Percentiles rank a stretch among this genome's conserved stretches.
These are phyloP conservation scores for Tolypocladium ovalisporum DNA, from an alignment of 2,329 filamentous ascomycete genomes.

Conservation along the genomic window DNA sequence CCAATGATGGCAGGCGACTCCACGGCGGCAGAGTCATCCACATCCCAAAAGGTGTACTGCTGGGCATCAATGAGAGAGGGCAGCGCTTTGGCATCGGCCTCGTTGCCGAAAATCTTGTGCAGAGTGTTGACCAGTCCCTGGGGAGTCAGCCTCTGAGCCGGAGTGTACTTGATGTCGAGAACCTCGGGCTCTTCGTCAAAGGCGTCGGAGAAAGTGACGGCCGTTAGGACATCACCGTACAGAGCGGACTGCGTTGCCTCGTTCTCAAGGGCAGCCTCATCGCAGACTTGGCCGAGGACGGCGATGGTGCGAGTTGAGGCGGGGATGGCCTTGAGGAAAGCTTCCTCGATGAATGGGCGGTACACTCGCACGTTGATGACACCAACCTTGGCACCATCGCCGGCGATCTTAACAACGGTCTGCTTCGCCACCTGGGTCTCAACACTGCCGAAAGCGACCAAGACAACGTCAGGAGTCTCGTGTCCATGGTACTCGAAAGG, in stretches of 20 bases:
- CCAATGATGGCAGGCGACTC: constrained; percentile 52
- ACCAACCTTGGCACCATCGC: constrained; percentile 67
- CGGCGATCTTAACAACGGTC: constrained; percentile 61
- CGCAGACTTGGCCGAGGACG: constrained; percentile 80
- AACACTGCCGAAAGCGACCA: constrained; percentile 87
- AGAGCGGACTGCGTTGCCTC: constrained; percentile 70
- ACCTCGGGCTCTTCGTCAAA: constrained; percentile 54
- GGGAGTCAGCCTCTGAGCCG: constrained; percentile 47
- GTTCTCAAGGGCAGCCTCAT: constrained; percentile 63
- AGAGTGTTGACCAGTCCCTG: constrained; percentile 40
- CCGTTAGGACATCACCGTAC: constrained; percentile 82
- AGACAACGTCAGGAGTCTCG: constrained; percentile 62
- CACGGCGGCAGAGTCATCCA: constrained; percentile 61
- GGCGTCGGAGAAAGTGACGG: constrained; percentile 67
- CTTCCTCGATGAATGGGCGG: constrained; percentile 89
- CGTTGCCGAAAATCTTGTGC: constrained; percentile 40
- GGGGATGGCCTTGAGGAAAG: constrained; percentile 75
- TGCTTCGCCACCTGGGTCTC: constrained; percentile 81
- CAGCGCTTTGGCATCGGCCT: constrained; percentile 33
- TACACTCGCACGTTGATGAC: constrained; percentile 89
- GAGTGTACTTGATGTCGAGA: constrained; percentile 82
- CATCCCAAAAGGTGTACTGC: constrained; percentile 91
- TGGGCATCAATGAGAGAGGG: constrained; percentile 46
- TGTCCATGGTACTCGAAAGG: constrained; percentile 94
- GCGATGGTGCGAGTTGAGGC: constrained; percentile 63